Evolutionary conservation across 2,329 filamentous ascomycete species (phyloP), one percentile per base, ranked within the genome.

Genomic region (Thermoascus crustaceus): DNA sequence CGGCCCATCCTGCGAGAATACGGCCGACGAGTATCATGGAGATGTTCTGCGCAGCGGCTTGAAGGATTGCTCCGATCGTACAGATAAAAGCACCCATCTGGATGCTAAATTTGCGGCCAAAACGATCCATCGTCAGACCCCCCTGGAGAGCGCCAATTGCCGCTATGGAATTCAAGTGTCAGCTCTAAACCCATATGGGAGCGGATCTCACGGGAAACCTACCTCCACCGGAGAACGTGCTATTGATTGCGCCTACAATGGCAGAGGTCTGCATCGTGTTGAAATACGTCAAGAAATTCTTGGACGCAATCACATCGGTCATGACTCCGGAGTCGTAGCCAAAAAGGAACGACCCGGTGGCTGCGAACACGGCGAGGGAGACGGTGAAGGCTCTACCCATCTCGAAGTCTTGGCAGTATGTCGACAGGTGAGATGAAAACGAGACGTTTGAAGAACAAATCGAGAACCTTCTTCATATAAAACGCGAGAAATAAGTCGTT

Each of bases 221-320:
- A 37, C 71, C 72, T n/a, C 72, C 73, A 4, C 71, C 72, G 9
- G 68, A 70, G 46, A 80, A 80, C 16, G 77, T 78, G 39, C 75
- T 75, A 49, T 78, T 76, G 51, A 80, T 74, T 13, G 76, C 76
- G 7, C 77, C 77, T 37, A 79, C 64, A 33, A 76, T 70, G 4
- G 70, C 60, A 47, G 67, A 67, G 2, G 60, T 63, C 17, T 57
- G 66, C 1, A 49, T 54, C 4, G 72, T 73, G 24, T n/a, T 34
- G 26, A 32, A 32, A 6, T 21, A 33, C 30, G 25, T 14, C 7
- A 78, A 64, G 53, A 80, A 80, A 46, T 75, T 35, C 19, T 18
- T 33, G 10, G 40, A 34, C 14, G 38, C 38, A 23, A 40, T 41
- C 23, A 36, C 26, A 23, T 41, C 31, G 11, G 31, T 37, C 30